Base-by-base conservation (phyloP, 192 early-diverging fungal genomes). In the Entomortierella beljakovae region DNA sequence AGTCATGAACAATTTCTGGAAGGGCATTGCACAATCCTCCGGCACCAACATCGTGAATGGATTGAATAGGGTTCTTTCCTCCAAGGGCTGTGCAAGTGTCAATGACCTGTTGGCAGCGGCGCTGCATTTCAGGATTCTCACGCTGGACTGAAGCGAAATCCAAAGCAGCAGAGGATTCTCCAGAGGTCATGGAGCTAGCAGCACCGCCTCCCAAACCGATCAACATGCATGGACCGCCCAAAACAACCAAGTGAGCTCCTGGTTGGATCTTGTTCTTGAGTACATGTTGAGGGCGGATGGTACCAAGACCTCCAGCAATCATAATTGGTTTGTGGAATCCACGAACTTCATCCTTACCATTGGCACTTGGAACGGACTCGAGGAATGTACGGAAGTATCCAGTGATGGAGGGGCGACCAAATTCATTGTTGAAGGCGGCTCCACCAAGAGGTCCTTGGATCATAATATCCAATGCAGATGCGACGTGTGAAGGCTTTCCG, bases 311-410 rank as follows among this genome's bases (percentile, higher is more conserved):
- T 70, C 98, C 98, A 20, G 98, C 97, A 66, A 99, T 90, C 98
- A 99, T 99, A 67, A 99, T 99, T 20, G 98, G 98, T 84, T 99
- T 99, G 84, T 99, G 97, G 86, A 96, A 99, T 9, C 98, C 98
- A 59, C 97, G 92, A 66, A 94, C 74, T 79, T 97, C 96, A 48
- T 64, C 68, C 56, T 67, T 71, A 32, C 80, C 70, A 33, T 85
- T 83, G 32, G 82, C 68, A 59, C 82, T 84, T 29, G 91, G 90
- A 1, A 87, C 74, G 2, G 87, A 70, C 72, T 89, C 88, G 60
- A 90, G 85, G 84, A 94, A 95, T 1, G 97, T 99, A 80, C 98
- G 92, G 91, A 99, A 99, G 86, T 95, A 99, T 31, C 98, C 98
- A 29, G 93, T 89, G 55, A 99, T 86, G 31, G 91, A 91, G 6